phyloP scores from a whole-genome alignment of 108 stramenopile genomes.

The Cyclotella atomus region DNA sequence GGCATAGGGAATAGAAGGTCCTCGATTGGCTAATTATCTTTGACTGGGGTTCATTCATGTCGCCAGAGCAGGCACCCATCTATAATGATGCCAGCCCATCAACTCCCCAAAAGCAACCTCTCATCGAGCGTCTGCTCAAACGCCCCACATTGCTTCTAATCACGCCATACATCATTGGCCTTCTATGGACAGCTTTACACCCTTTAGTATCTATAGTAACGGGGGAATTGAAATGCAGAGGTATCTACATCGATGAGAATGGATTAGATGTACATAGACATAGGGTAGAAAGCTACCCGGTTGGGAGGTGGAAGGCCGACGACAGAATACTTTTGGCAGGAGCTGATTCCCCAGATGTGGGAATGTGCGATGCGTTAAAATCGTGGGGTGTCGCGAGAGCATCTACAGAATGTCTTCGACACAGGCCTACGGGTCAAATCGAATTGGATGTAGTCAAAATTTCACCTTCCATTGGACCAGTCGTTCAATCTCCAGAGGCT shows the following conservation, averaged over 20 bases:
- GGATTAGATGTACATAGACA: slow-evolving; percentile 65
- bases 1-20: too few species aligned
- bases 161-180: slow-evolving; percentile 70
- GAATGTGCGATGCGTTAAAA: slow-evolving; percentile 34
- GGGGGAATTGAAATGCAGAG: slow-evolving; percentile 81
- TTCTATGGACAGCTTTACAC: slow-evolving; percentile 72
- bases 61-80: background rate
- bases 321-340: background rate
- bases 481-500: slow-evolving; percentile 64
- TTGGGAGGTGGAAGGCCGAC: slow-evolving; percentile 3
- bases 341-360: background rate
- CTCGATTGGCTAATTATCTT: too few species aligned
- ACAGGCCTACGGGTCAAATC: slow-evolving; percentile 17
- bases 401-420: slow-evolving; percentile 37
- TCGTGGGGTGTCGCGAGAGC: background rate
- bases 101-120: background rate
- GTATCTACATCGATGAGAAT: slow-evolving; percentile 83
- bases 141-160: slow-evolving; percentile 33
- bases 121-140: slow-evolving; percentile 2
- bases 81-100: background rate
- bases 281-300: slow-evolving; percentile 39
- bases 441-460: slow-evolving; percentile 65
- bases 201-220: slow-evolving; percentile 75
- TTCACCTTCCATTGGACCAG: slow-evolving; percentile 44
- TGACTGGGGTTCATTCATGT: too few species aligned